Percentiles rank a stretch among this genome's conserved stretches.
Evolutionary conservation across 805 yeast genomes (phyloP).

Genomic region (Ogataea degrootiae): DNA sequence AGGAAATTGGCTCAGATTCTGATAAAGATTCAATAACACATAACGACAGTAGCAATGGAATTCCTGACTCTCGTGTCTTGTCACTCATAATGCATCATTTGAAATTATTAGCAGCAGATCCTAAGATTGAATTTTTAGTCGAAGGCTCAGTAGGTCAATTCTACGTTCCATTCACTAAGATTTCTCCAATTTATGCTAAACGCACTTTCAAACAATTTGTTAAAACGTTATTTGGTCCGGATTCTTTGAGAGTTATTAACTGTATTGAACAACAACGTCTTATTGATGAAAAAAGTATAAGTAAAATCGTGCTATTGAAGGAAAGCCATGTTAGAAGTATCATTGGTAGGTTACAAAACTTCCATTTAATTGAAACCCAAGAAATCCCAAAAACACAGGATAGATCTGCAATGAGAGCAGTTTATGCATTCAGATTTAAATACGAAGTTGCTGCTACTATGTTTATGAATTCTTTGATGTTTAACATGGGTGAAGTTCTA

Average conservation of each 20-base stretch:
- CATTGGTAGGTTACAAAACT: slow-evolving; percentile 57
- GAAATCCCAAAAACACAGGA: slow-evolving; percentile 92
- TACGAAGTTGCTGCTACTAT: slow-evolving; percentile 31
- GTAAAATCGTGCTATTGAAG: slow-evolving; percentile 69
- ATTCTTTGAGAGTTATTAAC: slow-evolving; percentile 69
- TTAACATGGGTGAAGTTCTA: slow-evolving; percentile 49
- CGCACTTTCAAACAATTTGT: slow-evolving; percentile 52
- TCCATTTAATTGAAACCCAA: slow-evolving; percentile 79
- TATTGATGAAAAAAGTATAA: slow-evolving; percentile 80
- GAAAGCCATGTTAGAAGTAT: slow-evolving; percentile 74
- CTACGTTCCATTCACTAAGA: slow-evolving; percentile 56
- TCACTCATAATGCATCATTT: slow-evolving; percentile 49
- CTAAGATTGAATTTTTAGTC: slow-evolving; percentile 53
- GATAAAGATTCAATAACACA: slow-evolving; percentile 10
- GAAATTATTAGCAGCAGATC: slow-evolving; percentile 52
- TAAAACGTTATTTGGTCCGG: slow-evolving; percentile 57
- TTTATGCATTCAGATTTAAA: slow-evolving; percentile 66
- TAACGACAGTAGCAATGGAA: slow-evolving; percentile 10
- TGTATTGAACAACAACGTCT: slow-evolving; percentile 67
- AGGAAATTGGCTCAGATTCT: slow-evolving; percentile 27
- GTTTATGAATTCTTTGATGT: slow-evolving; percentile 40
- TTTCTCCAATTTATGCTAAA: slow-evolving; percentile 43
- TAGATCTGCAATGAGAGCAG: slow-evolving; percentile 85
- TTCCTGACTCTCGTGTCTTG: slow-evolving; percentile 16
- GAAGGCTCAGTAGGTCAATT: slow-evolving; percentile 53